A percentile compares a stretch with the other conserved stretches of the same genome.
These are phyloP conservation scores for Saccharomycopsis synnaedendra DNA, from an alignment of 805 yeast species.

Conservation along the genomic window DNA sequence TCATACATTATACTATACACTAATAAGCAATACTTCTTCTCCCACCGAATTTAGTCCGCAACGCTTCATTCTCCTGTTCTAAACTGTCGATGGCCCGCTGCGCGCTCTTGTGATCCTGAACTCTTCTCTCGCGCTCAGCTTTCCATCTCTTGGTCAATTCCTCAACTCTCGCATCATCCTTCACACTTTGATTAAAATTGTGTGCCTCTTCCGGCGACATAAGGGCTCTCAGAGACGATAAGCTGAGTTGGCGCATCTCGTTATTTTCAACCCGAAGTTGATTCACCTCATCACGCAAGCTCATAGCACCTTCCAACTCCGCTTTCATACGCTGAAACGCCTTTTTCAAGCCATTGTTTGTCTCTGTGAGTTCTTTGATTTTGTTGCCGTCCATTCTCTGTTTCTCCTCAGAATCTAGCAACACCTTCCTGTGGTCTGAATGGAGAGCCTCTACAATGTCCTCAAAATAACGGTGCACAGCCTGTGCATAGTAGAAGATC, in stretches of 20 bases:
- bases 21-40: neutral
- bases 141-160: slow-evolving; percentile 58
- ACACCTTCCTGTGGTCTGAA: neutral
- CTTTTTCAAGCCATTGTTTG: neutral
- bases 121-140: slow-evolving; percentile 59
- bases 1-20: too few species aligned
- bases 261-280: neutral
- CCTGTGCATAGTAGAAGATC: slow-evolving; percentile 7
- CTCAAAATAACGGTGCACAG: slow-evolving; percentile 9
- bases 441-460: slow-evolving; percentile 4
- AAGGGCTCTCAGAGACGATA: neutral
- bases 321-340: neutral
- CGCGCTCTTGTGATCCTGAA: slow-evolving; percentile 48
- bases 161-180: slow-evolving; percentile 39
- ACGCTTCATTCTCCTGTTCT: slow-evolving; percentile 40
- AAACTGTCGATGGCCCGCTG: slow-evolving; percentile 37
- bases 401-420: slow-evolving; percentile 5
- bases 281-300: neutral
- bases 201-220: neutral
- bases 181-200: slow-evolving; percentile 17
- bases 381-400: slow-evolving; percentile 2
- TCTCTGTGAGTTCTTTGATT: neutral
- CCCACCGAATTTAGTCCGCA: slow-evolving; percentile 20
- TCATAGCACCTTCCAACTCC: neutral
- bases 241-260: neutral